These are phyloP conservation scores for Ligustrum vulgare DNA, from an alignment of 257 asterid species.

Conservation along the genomic window DNA sequence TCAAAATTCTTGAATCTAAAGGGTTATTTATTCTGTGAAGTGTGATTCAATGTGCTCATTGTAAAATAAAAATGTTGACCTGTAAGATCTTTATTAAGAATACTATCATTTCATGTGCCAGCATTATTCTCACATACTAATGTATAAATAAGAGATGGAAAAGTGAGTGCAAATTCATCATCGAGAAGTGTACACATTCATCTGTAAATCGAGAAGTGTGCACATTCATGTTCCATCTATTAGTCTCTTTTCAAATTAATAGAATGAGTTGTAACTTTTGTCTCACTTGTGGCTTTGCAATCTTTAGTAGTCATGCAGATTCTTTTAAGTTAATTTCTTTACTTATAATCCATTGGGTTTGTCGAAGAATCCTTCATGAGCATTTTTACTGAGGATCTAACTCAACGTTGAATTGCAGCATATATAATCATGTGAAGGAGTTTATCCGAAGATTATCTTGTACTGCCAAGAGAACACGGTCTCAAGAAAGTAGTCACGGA, in stretches of 20 bases:
- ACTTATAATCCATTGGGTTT: background rate
- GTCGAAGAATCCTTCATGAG: background rate
- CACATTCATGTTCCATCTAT: background rate
- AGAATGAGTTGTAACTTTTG: background rate
- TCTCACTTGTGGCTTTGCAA: background rate
- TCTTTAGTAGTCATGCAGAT: background rate
- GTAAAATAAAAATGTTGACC: too few species aligned
- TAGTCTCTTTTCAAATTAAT: background rate
- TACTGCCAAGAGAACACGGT: constrained; percentile 18
- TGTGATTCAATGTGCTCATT: too few species aligned
- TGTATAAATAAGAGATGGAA: background rate
- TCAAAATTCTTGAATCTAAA: too few species aligned
- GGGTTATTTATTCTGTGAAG: too few species aligned
- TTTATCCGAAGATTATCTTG: constrained; percentile 28
- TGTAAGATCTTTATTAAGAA: too few species aligned
- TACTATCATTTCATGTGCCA: too few species aligned
- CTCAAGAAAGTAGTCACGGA: constrained; percentile 3
- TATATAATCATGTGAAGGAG: constrained; percentile 39
- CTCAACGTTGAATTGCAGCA: background rate
- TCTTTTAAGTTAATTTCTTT: background rate
- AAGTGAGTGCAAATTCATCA: background rate
- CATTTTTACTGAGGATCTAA: background rate
- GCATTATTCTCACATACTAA: background rate
- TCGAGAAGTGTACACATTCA: background rate
- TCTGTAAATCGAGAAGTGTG: background rate